Conservation (phyloP, 2,329 filamentous ascomycete genomes). For the Stagonosporopsis tanaceti region DNA sequence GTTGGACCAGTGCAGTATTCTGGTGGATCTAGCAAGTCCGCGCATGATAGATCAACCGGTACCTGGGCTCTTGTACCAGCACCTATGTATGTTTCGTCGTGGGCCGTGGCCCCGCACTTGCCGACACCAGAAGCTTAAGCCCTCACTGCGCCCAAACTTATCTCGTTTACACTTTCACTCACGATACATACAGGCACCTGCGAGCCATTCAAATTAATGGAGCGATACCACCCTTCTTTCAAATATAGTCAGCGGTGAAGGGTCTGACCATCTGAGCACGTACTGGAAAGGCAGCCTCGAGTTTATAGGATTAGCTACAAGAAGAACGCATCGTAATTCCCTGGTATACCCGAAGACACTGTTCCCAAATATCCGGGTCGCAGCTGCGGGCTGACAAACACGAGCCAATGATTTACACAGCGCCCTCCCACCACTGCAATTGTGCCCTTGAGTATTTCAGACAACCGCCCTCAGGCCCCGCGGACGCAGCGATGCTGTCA, state of each 20-base stretch:
- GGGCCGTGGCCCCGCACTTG: not conserved
- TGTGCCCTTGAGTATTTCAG: slow-evolving; percentile 2
- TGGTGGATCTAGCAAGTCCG: too few species aligned
- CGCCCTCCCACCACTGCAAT: slow-evolving; percentile 1
- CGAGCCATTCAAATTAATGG: not conserved
- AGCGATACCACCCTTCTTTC: not conserved
- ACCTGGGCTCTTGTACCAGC: not conserved
- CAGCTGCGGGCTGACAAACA: slow-evolving; percentile 8
- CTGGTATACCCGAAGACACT: not conserved
- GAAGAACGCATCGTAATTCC: not conserved
- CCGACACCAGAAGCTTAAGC: not conserved
- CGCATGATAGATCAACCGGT: not conserved
- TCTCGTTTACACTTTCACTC: not conserved
- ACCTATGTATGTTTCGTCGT: too few species aligned
- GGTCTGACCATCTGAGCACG: not conserved
- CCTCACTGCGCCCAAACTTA: too few species aligned
- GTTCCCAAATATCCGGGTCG: slow-evolving; percentile 3
- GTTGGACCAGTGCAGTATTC: too few species aligned
- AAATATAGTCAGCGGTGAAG: not conserved
- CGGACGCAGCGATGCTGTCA: slow-evolving; percentile 4
- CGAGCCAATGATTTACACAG: not conserved
- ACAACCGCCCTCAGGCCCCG: not conserved
- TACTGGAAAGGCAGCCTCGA: not conserved
- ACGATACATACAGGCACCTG: not conserved
- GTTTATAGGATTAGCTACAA: not conserved